phyloP scores from a whole-genome alignment of 768 basidiomycete genomes.

The Coprinopsis cinerea region DNA sequence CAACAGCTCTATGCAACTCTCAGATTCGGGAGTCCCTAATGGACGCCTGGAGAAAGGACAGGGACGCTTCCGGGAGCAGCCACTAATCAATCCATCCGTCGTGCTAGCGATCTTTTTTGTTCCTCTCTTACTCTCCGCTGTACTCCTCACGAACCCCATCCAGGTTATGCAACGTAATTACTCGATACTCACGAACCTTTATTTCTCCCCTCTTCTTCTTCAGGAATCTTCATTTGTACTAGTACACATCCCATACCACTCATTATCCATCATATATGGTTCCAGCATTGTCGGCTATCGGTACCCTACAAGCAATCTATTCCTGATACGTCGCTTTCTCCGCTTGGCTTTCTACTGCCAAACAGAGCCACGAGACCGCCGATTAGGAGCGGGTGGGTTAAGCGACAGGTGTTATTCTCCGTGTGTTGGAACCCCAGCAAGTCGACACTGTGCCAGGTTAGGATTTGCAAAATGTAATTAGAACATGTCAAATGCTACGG shows the following conservation, averaged over 20 bases:
- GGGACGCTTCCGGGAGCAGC: background rate
- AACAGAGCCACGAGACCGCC: too few species aligned
- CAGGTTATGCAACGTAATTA: too few species aligned
- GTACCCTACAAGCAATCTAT: background rate
- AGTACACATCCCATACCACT: background rate
- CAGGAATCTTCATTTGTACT: background rate
- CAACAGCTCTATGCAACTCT: conserved; percentile 35
- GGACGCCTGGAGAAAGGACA: conserved; percentile 4
- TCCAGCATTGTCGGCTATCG: background rate
- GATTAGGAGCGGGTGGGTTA: too few species aligned
- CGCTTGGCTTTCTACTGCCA: background rate
- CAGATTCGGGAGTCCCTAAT: conserved; percentile 17
- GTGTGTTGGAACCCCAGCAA: too few species aligned
- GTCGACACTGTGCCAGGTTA: too few species aligned
- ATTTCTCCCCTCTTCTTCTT: background rate
- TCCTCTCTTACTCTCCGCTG: too few species aligned
- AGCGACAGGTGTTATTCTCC: too few species aligned
- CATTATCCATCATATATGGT: background rate
- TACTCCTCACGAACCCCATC: too few species aligned
- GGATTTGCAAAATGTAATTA: too few species aligned
- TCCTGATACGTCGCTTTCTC: background rate
- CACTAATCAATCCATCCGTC: background rate
- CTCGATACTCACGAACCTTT: background rate
- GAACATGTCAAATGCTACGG: too few species aligned
- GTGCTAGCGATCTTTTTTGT: too few species aligned